Base-by-base conservation (phyloP, 176 grass and related monocot genomes). In the Canna indica region DNA sequence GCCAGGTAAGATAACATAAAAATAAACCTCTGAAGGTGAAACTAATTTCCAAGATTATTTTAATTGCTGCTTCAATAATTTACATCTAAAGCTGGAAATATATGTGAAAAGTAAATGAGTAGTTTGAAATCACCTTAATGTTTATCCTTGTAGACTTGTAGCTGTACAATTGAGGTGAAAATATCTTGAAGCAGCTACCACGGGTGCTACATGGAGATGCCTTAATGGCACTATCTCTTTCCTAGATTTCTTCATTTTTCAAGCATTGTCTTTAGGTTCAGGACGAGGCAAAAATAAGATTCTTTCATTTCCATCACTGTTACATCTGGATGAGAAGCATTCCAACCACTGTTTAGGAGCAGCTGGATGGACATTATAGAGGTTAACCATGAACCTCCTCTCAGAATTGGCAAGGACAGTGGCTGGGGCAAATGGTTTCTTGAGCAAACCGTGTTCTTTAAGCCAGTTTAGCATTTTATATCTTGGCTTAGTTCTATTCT, bases 301-400 rank as follows among this genome's bases (percentile, higher is more conserved):
- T 69, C 73, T 82, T 58, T 79, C 75, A 76, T 86, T 91, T 67
- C 45, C 61, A 44, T 86, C 85, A 60, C 59, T 88, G 52, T 47
- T 70, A 66, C 24, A 71, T 61, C 76, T 81, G 75, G 83, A 86
- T 68, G 86, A 96, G 70, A 91, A 87, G 75, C 86, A 81, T 58
- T 91, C 92, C 28, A 96, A 85, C 88, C 92, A 96, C 79, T 89
- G 75, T 69, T 96, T 96, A 22, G 88, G 92, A 72, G 68, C 92
- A 71, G 85, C 85, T 54, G 92, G 92, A 77, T 96, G 85, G 45
- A 83, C 71, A 72, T 68, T 63, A 72, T 81, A 85, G 62, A 96
- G 89, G 70, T 72, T 81, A 10, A 62, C 36, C 75, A 96, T 89
- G 72, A 96, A 96, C 59, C 52, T 83, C 79, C 76, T 96, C 61